Conservation (phyloP, 441 rosid genomes). For the Syzygium malaccense region DNA sequence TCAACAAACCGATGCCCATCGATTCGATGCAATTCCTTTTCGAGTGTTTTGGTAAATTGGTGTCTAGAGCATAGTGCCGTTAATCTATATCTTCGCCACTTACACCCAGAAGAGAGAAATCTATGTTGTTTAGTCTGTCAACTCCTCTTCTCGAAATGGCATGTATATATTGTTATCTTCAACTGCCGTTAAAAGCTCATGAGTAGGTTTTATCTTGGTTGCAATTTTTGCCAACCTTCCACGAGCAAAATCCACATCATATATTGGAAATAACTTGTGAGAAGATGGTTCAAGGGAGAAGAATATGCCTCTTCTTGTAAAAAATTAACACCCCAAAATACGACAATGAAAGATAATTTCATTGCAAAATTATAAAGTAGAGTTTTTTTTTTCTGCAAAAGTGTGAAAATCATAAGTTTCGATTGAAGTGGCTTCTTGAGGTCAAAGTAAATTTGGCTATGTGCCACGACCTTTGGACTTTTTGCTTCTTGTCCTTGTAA, state of each 20-base stretch:
- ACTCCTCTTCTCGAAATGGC: not conserved
- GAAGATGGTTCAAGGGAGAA: not conserved
- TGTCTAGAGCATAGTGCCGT: not conserved
- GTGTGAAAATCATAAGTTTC: not conserved
- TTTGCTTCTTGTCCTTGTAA: not conserved
- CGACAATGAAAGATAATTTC: not conserved
- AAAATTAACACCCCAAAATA: not conserved
- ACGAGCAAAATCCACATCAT: not conserved
- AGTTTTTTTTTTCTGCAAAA: not conserved
- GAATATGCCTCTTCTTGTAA: not conserved
- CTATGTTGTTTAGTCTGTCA: not conserved
- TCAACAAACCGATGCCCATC: not conserved
- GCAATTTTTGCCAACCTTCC: not conserved
- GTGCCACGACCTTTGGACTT: not conserved
- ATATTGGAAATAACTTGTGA: not conserved
- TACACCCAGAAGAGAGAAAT: not conserved
- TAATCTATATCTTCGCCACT: not conserved
- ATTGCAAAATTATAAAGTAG: not conserved
- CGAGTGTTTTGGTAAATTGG: not conserved
- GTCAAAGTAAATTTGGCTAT: not conserved
- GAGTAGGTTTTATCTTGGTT: not conserved
- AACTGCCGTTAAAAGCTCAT: not conserved
- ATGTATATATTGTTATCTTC: not conserved
- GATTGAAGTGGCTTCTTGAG: not conserved
- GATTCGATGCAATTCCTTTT: not conserved